Base-by-base conservation (phyloP, 306 rosid species). In the Psophocarpus tetragonolobus region DNA sequence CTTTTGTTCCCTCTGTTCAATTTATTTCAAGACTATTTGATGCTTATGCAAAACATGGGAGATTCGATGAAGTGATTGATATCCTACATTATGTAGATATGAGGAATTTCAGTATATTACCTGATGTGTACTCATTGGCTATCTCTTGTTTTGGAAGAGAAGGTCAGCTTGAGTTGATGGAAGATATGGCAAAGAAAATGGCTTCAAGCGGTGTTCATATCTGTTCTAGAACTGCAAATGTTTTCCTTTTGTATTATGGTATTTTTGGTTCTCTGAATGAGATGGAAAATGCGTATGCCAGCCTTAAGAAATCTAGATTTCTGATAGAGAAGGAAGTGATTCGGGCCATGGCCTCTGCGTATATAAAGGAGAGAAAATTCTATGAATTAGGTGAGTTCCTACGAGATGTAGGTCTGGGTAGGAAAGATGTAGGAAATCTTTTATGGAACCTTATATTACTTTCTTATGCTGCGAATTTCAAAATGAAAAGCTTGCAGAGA, bases 401-500 rank as follows among this genome's bases (percentile, higher is more conserved):
- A 9, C 88, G 90, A 81, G 91, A 87, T 76, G 92, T 91, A 21
- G 97, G 97, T 62, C 95, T 95, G 20, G 85, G 86, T 62, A 81
- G 98, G 81, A 91, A 57, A 58, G 87, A 91, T 76, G 85, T 88
- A 18, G 98, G 98, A 71, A 92, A 89, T 73, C 90, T 95, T 42
- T 44, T 88, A 39, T 95, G 97, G 97, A 95, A 95, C 84, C 87
- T 92, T 75, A 63, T 95, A 82, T 79, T 95, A 79, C 83, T 95
- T 57, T 92, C 98, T 48, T 95, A 89, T 75, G 97, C 97, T 57
- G 92, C 89, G 27, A 87, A 90, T 86, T 95, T 95, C 57, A 95
- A 92, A 75, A 95, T 92, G 97, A 95, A 92, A 83, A 95, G 86
- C 87, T 80, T 92, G 80, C 98, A 92, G 81, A 85, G 87, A 68